Percentiles rank a stretch among this genome's conserved stretches.
Conservation (phyloP, 306 rosid species). For the Cucumis hystrix region DNA sequence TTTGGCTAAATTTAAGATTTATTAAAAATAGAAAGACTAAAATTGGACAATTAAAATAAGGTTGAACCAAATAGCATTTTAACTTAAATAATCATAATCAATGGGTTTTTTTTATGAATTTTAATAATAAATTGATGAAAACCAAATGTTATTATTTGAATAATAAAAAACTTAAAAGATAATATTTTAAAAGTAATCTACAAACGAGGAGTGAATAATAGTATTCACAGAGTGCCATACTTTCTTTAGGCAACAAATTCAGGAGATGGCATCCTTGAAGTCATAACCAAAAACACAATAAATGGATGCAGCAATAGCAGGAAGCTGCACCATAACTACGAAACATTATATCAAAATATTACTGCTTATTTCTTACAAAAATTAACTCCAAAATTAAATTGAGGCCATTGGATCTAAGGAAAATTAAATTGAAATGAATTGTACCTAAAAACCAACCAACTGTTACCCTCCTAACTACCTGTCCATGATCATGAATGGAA, state of each 20-base stretch:
- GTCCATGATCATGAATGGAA: background rate
- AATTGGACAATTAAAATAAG: too few relatives aligned
- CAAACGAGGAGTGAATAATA: background rate
- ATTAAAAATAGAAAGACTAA: too few relatives aligned
- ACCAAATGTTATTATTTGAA: too few relatives aligned
- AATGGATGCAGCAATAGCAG: background rate
- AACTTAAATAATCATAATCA: too few relatives aligned
- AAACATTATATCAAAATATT: background rate
- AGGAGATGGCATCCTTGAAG: background rate
- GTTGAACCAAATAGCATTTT: too few relatives aligned
- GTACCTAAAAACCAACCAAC: background rate
- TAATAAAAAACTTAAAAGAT: background rate
- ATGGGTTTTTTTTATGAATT: too few relatives aligned
- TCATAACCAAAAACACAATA: background rate
- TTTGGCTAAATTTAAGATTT: too few relatives aligned
- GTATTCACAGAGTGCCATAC: background rate
- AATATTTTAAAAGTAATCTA: background rate
- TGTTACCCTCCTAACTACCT: background rate
- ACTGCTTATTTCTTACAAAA: background rate
- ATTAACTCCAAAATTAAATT: background rate
- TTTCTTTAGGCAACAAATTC: background rate
- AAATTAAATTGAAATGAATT: background rate
- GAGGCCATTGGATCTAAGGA: background rate
- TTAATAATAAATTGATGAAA: too few relatives aligned
- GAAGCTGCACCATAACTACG: background rate